A percentile compares a stretch with the other conserved stretches of the same genome.
phyloP scores from a whole-genome alignment of 169 alveolate genomes.

The Cryptosporidium meleagridis region DNA sequence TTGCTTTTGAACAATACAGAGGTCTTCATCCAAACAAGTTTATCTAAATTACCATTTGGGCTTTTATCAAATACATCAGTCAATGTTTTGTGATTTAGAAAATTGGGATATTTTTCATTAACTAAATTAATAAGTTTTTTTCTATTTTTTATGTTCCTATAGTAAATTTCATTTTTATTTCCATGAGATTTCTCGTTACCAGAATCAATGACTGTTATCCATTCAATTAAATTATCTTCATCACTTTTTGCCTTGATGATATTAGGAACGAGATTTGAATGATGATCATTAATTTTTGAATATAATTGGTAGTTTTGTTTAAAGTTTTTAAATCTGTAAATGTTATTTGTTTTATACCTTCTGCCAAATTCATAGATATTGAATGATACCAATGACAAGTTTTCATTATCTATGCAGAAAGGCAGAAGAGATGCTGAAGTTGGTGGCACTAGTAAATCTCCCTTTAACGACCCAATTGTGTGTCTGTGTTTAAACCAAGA shows the following conservation, averaged over 20 bases:
- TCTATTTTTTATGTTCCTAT: constrained; percentile 6
- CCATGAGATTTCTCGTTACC: not conserved
- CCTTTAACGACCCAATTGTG: constrained; percentile 69
- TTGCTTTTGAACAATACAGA: constrained; percentile 45
- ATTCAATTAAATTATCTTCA: constrained; percentile 16
- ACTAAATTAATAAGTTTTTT: not conserved
- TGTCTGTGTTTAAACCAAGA: constrained; percentile 74
- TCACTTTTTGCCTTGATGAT: not conserved
- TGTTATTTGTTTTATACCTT: not conserved
- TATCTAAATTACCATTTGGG: constrained; percentile 50
- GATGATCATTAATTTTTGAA: not conserved
- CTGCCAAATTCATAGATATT: not conserved
- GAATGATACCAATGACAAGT: not conserved
- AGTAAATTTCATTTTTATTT: constrained; percentile 8
- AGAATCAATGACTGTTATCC: constrained; percentile 63
- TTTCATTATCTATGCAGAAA: constrained; percentile 15
- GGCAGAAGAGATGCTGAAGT: constrained; percentile 70
- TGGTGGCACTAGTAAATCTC: constrained; percentile 73
- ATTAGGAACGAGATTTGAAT: not conserved
- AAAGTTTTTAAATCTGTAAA: not conserved
- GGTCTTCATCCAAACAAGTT: constrained; percentile 63
- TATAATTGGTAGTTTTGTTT: not conserved
- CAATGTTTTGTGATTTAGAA: not conserved
- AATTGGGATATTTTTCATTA: not conserved
- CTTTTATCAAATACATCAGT: not conserved